Evolutionary conservation across 1,139 yeast genomes (phyloP), one percentile per base, ranked within the genome.

Genomic region (Keqinozyma sinolaborantium): DNA sequence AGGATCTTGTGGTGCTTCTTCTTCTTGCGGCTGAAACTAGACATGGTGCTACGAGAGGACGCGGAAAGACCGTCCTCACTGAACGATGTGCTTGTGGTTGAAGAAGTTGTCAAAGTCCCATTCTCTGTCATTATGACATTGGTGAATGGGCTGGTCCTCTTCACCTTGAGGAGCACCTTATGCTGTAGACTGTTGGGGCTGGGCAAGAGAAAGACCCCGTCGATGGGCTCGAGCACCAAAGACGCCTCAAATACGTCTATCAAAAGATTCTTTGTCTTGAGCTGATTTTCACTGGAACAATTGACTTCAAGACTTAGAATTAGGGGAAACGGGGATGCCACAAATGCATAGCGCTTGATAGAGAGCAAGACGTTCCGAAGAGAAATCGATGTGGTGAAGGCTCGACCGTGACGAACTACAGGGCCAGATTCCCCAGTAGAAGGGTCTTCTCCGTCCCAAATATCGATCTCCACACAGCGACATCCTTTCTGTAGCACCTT

Each of bases 401-500:
- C 74, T 32, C 81, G 63, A 0, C 98, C 98, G 57, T 94, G 99
- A 24, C 84, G 83, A 0, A 94, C 97, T 0, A 86, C 75, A 0
- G 98, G 98, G 3, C 32, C 24, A 3, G 15, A 16, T 3, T 82
- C 87, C 5, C 41, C 47, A 5, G 41, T 36, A 16, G 42, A 47
- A 4, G 34, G 33, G 25, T 42, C 48, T 15, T 58, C 67, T 7
- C 95, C 94, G 58, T 92, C 96, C 98, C 98, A 94, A 14, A 94
- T 71, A 56, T 94, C 99, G 26, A 94, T 78, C 50, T 94, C 99
- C 14, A 94, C 70, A 44, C 97, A 88, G 29, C 96, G 67, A 47
- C 97, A 92, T 1, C 98, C 97, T 35, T 88, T 75, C 48, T 88
- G 96, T 30, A 94, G 60, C 0, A 87, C 95, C 32, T 83, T 73